A percentile compares a stretch with the other conserved stretches of the same genome.
phyloP scores from a whole-genome alignment of 2,329 filamentous ascomycete species.

The Aspergillus fijiensis region DNA sequence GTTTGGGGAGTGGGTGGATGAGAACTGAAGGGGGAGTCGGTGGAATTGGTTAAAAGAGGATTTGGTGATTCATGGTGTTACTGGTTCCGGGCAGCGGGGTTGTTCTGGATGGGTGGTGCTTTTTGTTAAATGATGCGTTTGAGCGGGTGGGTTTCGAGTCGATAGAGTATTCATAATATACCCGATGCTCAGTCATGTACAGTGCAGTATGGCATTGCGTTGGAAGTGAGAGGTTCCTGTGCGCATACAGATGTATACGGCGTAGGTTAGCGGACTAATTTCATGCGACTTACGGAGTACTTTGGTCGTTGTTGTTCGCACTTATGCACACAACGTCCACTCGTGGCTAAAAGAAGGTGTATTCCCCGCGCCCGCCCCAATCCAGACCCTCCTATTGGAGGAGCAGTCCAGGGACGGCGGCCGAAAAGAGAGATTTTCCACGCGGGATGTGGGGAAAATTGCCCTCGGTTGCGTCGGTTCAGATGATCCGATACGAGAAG shows the following conservation, averaged over 20 bases:
- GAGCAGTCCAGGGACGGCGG: background rate
- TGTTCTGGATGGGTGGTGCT: background rate
- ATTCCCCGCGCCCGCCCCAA: constrained; percentile 4
- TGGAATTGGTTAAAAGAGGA: background rate
- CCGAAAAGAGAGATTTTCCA: constrained; percentile 11
- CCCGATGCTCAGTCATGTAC: background rate
- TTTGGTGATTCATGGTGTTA: background rate
- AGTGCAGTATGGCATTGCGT: background rate
- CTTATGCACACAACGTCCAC: background rate
- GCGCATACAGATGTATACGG: no score
- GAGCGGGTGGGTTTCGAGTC: background rate
- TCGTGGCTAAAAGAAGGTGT: background rate
- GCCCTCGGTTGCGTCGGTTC: background rate
- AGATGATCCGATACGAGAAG: background rate
- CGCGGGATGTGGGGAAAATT: constrained; percentile 2
- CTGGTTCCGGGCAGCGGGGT: background rate
- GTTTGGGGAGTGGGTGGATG: constrained; percentile 56
- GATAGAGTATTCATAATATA: background rate
- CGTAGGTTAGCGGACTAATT: no score
- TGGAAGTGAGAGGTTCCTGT: no score
- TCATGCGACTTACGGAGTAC: no score
- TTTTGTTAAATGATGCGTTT: background rate
- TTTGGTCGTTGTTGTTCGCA: no score
- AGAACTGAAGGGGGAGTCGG: background rate
- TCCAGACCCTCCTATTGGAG: background rate